Base-by-base conservation (phyloP, 768 basidiomycete genomes). In the Paxillus involutus region DNA sequence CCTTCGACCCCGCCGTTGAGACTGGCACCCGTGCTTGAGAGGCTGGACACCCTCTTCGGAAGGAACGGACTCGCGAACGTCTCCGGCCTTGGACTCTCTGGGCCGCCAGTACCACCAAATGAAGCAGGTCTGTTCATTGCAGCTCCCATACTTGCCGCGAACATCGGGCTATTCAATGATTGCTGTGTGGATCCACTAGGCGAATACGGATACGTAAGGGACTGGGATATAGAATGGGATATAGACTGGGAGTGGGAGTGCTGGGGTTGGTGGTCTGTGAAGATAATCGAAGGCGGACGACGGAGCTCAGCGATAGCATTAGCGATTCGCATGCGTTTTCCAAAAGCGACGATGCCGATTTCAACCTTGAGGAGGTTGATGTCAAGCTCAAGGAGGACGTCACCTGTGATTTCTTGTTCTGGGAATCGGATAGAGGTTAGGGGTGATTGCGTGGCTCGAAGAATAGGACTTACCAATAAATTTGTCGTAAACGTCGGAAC, bases 371-470 rank as follows among this genome's bases (percentile, higher is more conserved):
- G 86, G 14, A 97, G 79, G 64, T 88, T 89, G 51, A 87, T 83
- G 58, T 98, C 94, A 55, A 98, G 88, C 63, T 97, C 96, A 51
- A 98, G 84, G 7, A 99, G 82, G 32, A 98, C 91, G 62, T 99
- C 97, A 17, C 97, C 97, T 0, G 94, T 91, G 50, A 99, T 98
- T 75, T 99, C 97, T 84, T 99, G 94, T 73, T 98, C 96, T 94
- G 67, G 40, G 56, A 39, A 17, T 49, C 3, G 43, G 21, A 7
- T 35, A 35, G 16, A 26, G 2, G 39, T 65, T 9, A 63, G 17
- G 39, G 10, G 41, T 32, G 17, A 19, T 13, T 1, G 3, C 11
- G 47, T 8, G 8, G 16, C 14, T 8, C 13, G n/a, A 32, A 14
- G 30, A 29, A 39, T 33, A 5, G 46, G 26, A 75, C 83, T 56